Evolutionary conservation across 805 yeast genomes (phyloP).

Genomic region (Candida loeiensis): DNA sequence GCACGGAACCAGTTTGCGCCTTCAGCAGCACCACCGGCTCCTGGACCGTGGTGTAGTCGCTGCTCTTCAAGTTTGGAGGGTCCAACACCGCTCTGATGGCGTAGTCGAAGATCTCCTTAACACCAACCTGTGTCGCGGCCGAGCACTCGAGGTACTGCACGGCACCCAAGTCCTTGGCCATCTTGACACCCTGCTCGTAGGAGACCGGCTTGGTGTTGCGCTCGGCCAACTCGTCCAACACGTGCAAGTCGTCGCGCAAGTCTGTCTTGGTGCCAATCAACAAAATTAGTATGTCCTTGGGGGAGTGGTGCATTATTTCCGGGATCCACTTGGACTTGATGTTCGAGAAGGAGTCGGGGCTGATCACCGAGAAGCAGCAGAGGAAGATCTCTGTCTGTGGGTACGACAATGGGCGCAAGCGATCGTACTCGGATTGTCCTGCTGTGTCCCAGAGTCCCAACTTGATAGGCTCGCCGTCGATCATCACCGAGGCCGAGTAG

Average conservation of each 20-base stretch:
- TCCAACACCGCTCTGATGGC: conserved; percentile 70
- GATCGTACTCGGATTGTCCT: conserved; percentile 89
- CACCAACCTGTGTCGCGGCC: conserved; percentile 84
- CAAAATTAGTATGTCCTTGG: conserved; percentile 61
- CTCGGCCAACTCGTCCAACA: conserved; percentile 64
- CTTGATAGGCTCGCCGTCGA: conserved; percentile 76
- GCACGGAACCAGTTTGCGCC: conserved; percentile 9
- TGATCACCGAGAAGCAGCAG: conserved; percentile 80
- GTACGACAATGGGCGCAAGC: conserved; percentile 83
- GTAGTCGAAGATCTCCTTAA: conserved; percentile 76
- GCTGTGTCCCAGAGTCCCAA: conserved; percentile 95
- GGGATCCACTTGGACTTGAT: conserved; percentile 76
- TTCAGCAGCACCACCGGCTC: conserved; percentile 12
- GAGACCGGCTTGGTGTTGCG: conserved; percentile 61
- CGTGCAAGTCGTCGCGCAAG: conserved; percentile 75
- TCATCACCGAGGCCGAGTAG: conserved; percentile 81
- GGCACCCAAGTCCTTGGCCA: conserved; percentile 71
- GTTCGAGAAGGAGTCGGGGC: conserved; percentile 76
- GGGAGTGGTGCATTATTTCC: conserved; percentile 81
- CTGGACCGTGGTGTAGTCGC: conserved; percentile 11
- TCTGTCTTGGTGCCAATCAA: conserved; percentile 89
- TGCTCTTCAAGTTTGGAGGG: conserved; percentile 36
- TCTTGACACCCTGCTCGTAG: conserved; percentile 55
- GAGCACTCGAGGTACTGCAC: conserved; percentile 82
- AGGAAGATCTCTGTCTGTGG: conserved; percentile 90